These are phyloP conservation scores for Fusarium sarcochroum DNA, from an alignment of 2,329 filamentous ascomycete genomes.

Conservation along the genomic window DNA sequence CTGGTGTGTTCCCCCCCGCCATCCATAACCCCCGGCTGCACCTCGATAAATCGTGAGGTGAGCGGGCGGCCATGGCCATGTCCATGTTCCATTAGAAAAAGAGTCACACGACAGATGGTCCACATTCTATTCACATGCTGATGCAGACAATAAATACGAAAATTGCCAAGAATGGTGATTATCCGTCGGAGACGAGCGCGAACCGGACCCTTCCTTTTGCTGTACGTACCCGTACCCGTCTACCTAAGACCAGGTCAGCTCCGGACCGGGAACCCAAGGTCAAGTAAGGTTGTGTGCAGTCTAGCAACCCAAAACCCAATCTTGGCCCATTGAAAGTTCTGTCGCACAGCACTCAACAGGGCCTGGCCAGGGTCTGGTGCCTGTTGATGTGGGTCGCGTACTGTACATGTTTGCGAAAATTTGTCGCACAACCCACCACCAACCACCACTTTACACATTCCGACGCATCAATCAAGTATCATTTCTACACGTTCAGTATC, in stretches of 20 bases:
- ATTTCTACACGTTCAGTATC: background rate
- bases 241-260: background rate
- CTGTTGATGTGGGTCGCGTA: background rate
- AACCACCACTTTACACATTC: constrained; percentile 5
- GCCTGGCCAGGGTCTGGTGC: background rate
- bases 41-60: too few relatives aligned
- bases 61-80: too few relatives aligned
- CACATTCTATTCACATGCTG: constrained; percentile 14
- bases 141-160: constrained; percentile 10
- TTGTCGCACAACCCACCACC: constrained; percentile 24
- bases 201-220: constrained; percentile 3
- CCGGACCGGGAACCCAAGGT: background rate
- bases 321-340: too few relatives aligned
- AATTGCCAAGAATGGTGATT: constrained; percentile 11
- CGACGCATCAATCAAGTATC: background rate
- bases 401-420: constrained; percentile 8
- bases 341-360: constrained; percentile 3
- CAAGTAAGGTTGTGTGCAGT: background rate
- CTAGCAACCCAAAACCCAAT: constrained; percentile 5
- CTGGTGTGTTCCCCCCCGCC: constrained; percentile 14
- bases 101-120: constrained; percentile 6
- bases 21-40: constrained; percentile 12
- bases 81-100: background rate
- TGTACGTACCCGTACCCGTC: background rate
- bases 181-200: constrained; percentile 4